Conservation (phyloP, 2,329 filamentous ascomycete species). For the Hysterium pulicare region DNA sequence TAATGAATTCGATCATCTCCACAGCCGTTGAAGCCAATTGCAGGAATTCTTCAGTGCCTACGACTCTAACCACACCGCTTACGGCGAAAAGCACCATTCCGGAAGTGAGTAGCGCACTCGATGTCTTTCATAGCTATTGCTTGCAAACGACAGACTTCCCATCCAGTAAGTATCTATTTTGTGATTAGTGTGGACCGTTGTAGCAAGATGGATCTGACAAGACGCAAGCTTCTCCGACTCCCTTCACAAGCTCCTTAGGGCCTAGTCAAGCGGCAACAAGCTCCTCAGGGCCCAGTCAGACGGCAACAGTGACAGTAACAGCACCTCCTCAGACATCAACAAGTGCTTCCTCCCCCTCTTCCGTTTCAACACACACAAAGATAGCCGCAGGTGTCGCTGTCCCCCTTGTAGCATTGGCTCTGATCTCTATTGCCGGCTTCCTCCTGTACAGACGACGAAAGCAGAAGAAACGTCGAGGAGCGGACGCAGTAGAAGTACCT, state of each 20-base stretch:
- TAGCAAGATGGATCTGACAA: background rate
- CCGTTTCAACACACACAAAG: background rate
- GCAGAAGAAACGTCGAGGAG: background rate
- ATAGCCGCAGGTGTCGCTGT: background rate
- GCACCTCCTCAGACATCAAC: background rate
- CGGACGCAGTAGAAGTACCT: background rate
- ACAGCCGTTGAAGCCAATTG: constrained; percentile 1
- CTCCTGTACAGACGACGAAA: background rate
- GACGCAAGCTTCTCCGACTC: background rate
- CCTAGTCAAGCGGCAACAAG: background rate
- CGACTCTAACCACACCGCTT: background rate
- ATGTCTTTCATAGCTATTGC: constrained; percentile 12
- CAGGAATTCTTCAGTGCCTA: constrained; percentile 1
- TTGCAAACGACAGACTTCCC: constrained; percentile 11
- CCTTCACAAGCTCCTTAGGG: background rate
- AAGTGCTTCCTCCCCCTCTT: background rate
- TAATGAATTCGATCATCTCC: constrained; percentile 2
- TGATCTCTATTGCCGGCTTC: background rate
- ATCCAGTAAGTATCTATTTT: constrained; percentile 7
- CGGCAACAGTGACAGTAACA: background rate
- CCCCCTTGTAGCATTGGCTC: background rate
- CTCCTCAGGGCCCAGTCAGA: background rate
- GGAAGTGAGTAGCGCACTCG: constrained; percentile 8
- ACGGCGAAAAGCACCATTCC: background rate
- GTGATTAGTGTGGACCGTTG: background rate